These are phyloP conservation scores for Lactarius deliciosus DNA, from an alignment of 768 basidiomycete species.

Conservation along the genomic window DNA sequence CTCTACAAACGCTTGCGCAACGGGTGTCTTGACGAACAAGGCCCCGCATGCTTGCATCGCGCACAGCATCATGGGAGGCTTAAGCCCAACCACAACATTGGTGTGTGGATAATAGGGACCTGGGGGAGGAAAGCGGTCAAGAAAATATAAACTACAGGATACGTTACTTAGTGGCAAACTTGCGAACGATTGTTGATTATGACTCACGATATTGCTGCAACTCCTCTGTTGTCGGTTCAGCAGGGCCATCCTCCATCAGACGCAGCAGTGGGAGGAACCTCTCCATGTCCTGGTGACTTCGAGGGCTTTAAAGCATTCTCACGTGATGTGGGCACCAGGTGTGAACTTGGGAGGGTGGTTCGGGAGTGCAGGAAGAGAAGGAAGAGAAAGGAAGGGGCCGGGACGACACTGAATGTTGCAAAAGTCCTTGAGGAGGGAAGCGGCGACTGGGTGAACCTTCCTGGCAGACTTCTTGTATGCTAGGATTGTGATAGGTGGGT, in stretches of 20 bases:
- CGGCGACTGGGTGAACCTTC: too few species aligned
- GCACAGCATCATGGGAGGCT: constrained; percentile 51
- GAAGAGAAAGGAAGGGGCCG: too few species aligned
- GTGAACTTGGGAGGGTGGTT: too few species aligned
- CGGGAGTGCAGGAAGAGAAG: too few species aligned
- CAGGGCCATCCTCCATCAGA: constrained; percentile 13
- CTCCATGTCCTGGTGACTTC: constrained; percentile 1
- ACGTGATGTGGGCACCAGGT: too few species aligned
- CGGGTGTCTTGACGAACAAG: constrained; percentile 51
- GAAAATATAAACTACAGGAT: constrained; percentile 48
- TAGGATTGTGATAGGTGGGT: too few species aligned
- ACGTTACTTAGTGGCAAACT: constrained; percentile 7
- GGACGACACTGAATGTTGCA: too few species aligned
- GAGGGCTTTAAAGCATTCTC: too few species aligned
- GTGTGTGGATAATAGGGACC: constrained; percentile 55
- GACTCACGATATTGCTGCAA: constrained; percentile 57
- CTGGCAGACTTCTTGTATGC: too few species aligned
- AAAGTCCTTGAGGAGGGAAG: too few species aligned
- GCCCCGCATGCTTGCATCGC: constrained; percentile 65
- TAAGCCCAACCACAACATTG: constrained; percentile 52
- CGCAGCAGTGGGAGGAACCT: neutral
- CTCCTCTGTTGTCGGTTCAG: constrained; percentile 44
- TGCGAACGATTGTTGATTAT: constrained; percentile 11
- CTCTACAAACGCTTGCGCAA: constrained; percentile 50
- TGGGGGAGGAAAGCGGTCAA: constrained; percentile 54